These are phyloP conservation scores for Neonectria faginata DNA, from an alignment of 2,329 filamentous ascomycete species.

Conservation along the genomic window DNA sequence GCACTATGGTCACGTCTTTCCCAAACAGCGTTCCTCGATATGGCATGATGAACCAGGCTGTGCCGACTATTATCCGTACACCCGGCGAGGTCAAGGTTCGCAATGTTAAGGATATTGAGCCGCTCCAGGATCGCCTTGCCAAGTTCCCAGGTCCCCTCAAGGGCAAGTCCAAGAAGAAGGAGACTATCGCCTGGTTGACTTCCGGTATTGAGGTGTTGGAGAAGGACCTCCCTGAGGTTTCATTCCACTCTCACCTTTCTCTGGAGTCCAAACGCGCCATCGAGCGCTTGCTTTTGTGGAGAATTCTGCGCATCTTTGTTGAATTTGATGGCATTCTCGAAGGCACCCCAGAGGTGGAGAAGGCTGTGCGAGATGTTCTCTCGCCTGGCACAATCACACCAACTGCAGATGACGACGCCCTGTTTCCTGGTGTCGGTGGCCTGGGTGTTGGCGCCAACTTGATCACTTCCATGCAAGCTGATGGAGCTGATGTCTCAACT, in stretches of 20 bases:
- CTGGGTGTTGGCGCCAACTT: conserved; percentile 44
- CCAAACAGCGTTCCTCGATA: conserved; percentile 91
- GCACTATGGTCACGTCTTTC: conserved; percentile 84
- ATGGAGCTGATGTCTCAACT: conserved; percentile 76
- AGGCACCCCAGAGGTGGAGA: conserved; percentile 76
- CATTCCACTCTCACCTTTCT: conserved; percentile 62
- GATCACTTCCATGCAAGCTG: conserved; percentile 61
- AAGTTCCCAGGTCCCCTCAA: conserved; percentile 93
- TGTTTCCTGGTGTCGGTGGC: conserved; percentile 41
- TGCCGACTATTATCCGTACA: conserved; percentile 83
- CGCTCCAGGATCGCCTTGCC: conserved; percentile 76
- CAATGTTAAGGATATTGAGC: conserved; percentile 78
- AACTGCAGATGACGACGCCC: conserved; percentile 41
- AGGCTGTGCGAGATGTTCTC: conserved; percentile 80
- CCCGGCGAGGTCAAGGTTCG: conserved; percentile 86
- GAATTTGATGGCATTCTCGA: conserved; percentile 89
- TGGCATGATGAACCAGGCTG: conserved; percentile 76
- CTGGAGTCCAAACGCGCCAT: conserved; percentile 77
- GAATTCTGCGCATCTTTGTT: conserved; percentile 82
- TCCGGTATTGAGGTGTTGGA: conserved; percentile 81
- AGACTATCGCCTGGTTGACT: conserved; percentile 83
- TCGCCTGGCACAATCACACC: conserved; percentile 63
- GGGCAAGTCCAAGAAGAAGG: conserved; percentile 95
- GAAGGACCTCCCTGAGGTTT: conserved; percentile 62
- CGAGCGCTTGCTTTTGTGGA: conserved; percentile 89